Conservation (phyloP, 2,329 filamentous ascomycete species). For the Scedosporium minutisporum region DNA sequence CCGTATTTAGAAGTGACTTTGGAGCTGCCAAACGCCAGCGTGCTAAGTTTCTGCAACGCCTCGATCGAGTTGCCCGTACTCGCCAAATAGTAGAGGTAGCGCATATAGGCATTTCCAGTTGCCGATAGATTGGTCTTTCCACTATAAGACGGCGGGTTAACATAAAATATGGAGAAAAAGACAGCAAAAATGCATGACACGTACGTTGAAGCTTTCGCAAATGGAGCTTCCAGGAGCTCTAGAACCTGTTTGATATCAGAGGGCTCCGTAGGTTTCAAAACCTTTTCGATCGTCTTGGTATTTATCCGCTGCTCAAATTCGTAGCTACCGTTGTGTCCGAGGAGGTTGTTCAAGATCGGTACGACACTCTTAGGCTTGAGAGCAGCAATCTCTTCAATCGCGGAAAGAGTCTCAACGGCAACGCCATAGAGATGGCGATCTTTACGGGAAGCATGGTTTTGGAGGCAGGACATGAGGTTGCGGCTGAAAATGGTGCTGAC, state of each 20-base stretch:
- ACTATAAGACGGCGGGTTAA: not conserved
- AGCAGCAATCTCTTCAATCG: constrained; percentile 56
- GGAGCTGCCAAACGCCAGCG: not conserved
- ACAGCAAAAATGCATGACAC: not conserved
- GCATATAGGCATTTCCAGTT: constrained; percentile 32
- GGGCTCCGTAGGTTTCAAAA: constrained; percentile 51
- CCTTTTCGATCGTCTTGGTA: constrained; percentile 70
- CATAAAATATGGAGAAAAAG: not conserved
- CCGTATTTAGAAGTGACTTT: constrained; percentile 10
- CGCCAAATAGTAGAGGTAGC: constrained; percentile 43
- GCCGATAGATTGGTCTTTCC: not conserved
- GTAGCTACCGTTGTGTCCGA: constrained; percentile 59
- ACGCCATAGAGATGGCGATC: constrained; percentile 73
- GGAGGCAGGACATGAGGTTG: constrained; percentile 71
- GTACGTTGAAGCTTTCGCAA: constrained; percentile 2
- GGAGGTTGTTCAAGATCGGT: constrained; percentile 53
- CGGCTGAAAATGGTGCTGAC: constrained; percentile 62
- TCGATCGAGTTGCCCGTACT: constrained; percentile 12
- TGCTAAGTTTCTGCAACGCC: constrained; percentile 2
- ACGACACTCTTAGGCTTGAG: constrained; percentile 49
- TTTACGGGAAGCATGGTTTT: constrained; percentile 69
- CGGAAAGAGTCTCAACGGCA: constrained; percentile 62
- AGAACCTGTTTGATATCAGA: constrained; percentile 46
- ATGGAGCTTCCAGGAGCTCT: constrained; percentile 27
- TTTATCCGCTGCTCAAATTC: constrained; percentile 82